Evolutionary conservation across 352 stramenopile species (phyloP), one percentile per base, ranked within the genome.

Genomic region (Pythium dissotocum): DNA sequence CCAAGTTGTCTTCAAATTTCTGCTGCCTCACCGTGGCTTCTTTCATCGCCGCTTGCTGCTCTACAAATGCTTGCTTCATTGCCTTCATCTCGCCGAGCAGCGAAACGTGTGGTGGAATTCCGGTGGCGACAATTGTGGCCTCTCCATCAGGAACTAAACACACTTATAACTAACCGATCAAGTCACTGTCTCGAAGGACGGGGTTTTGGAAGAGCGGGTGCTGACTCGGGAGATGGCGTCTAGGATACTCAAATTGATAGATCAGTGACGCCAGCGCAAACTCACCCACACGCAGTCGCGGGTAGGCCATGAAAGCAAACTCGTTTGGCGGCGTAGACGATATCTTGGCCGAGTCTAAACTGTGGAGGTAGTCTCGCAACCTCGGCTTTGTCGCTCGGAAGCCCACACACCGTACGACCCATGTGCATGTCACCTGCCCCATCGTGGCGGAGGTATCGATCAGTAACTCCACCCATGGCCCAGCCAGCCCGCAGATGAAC

Each of bases 391-490:
- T 52, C 32, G 28, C 67, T n/a, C n/a, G n/a, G n/a, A n/a, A n/a
- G n/a, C n/a, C n/a, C n/a, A 36, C 57, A 65, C 6, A 77, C 63
- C 21, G 66, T 72, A 2, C 71, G 58, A 0, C 66, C 71, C 1
- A 78, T 71, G n/a, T 68, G 42, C 57, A 71, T 72, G 30, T 71
- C 71, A 13, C 63, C 69, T 21, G 71, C 71, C 0, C 56, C 58
- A 52, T 78, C 66, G 18, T 71, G 75, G 0, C 66, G 24, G 0
- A 77, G 24, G 33, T 77, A 78, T 21, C 58, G 69, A 36, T 77
- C 46, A 24, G 70, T 65, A 16, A 75, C 65, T 1, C 68, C 67
- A 13, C 35, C 59, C 7, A 77, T 62, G 0, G 32, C 61, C 70
- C 64, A 73, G 8, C 64, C 68, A 16, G 61, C 72, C 32, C 64